Evolutionary conservation across 1,284 basidiomycete genomes (phyloP), one percentile per base, ranked within the genome.

Genomic region (Marasmius sp.): DNA sequence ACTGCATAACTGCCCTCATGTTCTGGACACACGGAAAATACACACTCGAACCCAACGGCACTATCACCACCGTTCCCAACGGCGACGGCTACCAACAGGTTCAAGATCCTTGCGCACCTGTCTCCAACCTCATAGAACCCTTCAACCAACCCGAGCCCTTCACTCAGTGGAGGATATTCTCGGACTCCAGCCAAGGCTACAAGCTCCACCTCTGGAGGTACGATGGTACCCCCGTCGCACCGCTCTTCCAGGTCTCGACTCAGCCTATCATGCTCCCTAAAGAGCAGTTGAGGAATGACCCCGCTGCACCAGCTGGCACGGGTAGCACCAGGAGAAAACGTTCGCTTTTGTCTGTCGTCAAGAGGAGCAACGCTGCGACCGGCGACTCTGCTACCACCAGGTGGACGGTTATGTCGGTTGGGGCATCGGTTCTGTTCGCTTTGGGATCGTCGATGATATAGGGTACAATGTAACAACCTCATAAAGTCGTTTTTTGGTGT

Each of bases 51-150:
- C 38, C 77, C 60, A 95, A 97, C 72, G 93, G 93, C 11, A 93
- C 92, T 11, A 87, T 97, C 63, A 71, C 82, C 45, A 76, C 93
- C 69, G 78, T 71, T 1, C 91, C 94, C 1, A 84, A 92, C 66
- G 82, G 80, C 14, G 95, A 97, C 72, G 95, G 95, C 14, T 93
- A 85, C 75, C 93, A 96, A 72, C 94, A 95, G 78, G 85, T 97
- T 53, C 94, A 98, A 79, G 90, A 95, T 68, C 88, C 93, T 0
- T 98, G 95, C 71, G 91, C 89, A 1, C 91, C 93, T 4, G 79
- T 84, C 6, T 94, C 94, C 34, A 93, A 94, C 74, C 88, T 94
- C 71, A 85, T 96, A 70, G 88, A 94, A 69, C 77, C 81, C 61
- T 96, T 94, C 83, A 90, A 93, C 77, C 70, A 83, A 66, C 89